Percentiles rank a stretch among this genome's conserved stretches.
These are phyloP conservation scores for Rhexocercosporidium sp. DNA, from an alignment of 2,329 filamentous ascomycete genomes.

Conservation along the genomic window DNA sequence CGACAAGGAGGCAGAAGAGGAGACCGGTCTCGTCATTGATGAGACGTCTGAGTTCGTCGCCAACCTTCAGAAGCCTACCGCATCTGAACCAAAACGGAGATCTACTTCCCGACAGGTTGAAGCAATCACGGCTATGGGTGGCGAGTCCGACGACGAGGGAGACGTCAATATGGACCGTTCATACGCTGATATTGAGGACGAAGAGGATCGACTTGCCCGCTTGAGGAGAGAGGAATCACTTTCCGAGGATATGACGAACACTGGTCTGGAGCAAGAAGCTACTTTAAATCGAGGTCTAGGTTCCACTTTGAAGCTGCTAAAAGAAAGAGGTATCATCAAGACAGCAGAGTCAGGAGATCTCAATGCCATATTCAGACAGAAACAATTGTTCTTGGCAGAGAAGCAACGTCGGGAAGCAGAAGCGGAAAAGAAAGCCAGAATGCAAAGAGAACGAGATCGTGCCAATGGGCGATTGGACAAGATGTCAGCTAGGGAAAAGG, in stretches of 20 bases:
- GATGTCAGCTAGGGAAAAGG: constrained; percentile 90
- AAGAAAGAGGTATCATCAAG: constrained; percentile 82
- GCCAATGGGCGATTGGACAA: constrained; percentile 79
- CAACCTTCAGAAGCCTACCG: constrained; percentile 73
- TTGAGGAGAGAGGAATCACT: constrained; percentile 54
- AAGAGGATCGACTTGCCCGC: constrained; percentile 53
- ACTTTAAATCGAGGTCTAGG: constrained; percentile 80
- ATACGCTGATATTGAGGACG: constrained; percentile 47
- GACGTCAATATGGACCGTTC: constrained; percentile 47
- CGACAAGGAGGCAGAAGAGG: constrained; percentile 59
- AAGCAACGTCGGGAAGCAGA: constrained; percentile 79
- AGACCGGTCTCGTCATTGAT: constrained; percentile 82
- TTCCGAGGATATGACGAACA: constrained; percentile 62
- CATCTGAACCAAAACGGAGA: constrained; percentile 54
- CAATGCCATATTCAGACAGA: constrained; percentile 71
- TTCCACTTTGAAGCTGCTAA: constrained; percentile 80
- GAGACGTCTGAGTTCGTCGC: constrained; percentile 96
- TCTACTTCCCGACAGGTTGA: constrained; percentile 45
- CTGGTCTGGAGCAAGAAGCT: constrained; percentile 84
- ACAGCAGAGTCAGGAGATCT: constrained; percentile 64
- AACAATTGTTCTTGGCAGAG: constrained; percentile 79
- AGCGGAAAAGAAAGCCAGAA: constrained; percentile 77
- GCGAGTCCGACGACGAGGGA: constrained; percentile 48
- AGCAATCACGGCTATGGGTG: constrained; percentile 52
- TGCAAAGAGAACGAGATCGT: constrained; percentile 89